These are phyloP conservation scores for Populus hybrid DNA, from an alignment of 441 rosid species.

Conservation along the genomic window DNA sequence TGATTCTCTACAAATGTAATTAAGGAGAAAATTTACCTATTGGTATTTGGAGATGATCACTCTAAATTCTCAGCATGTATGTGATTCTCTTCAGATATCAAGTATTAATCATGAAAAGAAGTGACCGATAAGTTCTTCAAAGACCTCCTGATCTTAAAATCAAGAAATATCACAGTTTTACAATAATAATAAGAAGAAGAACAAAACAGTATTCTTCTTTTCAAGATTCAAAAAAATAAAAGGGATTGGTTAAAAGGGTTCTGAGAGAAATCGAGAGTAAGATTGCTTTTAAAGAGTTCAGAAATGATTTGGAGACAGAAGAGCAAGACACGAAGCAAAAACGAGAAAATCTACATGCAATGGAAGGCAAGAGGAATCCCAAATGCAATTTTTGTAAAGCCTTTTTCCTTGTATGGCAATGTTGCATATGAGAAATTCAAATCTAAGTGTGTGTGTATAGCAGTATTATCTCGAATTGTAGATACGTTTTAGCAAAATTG, in stretches of 20 bases:
- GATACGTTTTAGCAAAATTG: background rate
- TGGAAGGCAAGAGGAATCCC: background rate
- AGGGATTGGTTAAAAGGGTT: background rate
- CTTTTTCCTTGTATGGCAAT: background rate
- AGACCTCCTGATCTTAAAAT: background rate
- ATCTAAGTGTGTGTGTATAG: background rate
- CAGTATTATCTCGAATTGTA: background rate
- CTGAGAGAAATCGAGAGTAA: background rate
- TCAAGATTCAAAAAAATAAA: background rate
- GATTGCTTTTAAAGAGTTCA: background rate
- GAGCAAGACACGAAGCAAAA: background rate
- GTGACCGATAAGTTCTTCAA: background rate
- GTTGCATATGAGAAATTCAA: background rate
- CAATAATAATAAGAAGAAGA: background rate
- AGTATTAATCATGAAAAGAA: background rate
- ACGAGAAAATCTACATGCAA: background rate
- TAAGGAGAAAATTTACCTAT: background rate
- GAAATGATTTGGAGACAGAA: background rate
- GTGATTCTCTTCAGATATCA: background rate
- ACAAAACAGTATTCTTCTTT: background rate
- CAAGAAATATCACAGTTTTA: background rate
- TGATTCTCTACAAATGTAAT: background rate
- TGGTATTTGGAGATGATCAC: background rate
- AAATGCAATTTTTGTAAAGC: background rate
- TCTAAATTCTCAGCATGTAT: background rate